Percentiles rank a stretch among this genome's conserved stretches.
These are phyloP conservation scores for Candida tetrigidarum DNA, from an alignment of 1,139 yeast species.

Conservation along the genomic window DNA sequence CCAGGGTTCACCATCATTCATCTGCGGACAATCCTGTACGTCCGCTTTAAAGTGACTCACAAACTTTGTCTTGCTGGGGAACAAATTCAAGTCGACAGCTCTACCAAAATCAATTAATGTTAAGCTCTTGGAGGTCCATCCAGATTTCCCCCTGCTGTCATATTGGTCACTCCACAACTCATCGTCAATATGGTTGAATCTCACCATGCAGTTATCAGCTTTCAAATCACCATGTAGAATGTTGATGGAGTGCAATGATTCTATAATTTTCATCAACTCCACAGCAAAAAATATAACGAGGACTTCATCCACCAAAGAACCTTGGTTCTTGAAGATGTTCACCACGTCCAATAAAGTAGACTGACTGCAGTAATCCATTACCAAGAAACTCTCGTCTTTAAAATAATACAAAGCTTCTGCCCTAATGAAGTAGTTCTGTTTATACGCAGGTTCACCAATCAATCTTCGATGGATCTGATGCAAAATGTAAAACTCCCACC, in stretches of 20 bases:
- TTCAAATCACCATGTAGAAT: slow-evolving; percentile 87
- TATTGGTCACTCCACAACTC: slow-evolving; percentile 29
- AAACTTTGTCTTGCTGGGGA: slow-evolving; percentile 57
- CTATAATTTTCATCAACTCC: slow-evolving; percentile 64
- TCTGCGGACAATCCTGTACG: slow-evolving; percentile 77
- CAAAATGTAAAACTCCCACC: slow-evolving; percentile 85
- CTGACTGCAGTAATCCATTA: slow-evolving; percentile 69
- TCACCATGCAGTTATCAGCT: slow-evolving; percentile 85
- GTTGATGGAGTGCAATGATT: slow-evolving; percentile 63
- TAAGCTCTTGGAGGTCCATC: slow-evolving; percentile 62
- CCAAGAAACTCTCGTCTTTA: slow-evolving; percentile 74
- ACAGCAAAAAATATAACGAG: slow-evolving; percentile 66
- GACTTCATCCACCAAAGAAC: slow-evolving; percentile 57
- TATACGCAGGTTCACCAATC: slow-evolving; percentile 5
- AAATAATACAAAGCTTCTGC: slow-evolving; percentile 60
- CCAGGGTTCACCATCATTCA: slow-evolving; percentile 70
- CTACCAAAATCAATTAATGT: slow-evolving; percentile 84
- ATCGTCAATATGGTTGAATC: slow-evolving; percentile 39
- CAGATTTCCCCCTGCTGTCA: slow-evolving; percentile 34
- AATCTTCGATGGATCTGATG: slow-evolving; percentile 53
- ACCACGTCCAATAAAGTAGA: slow-evolving; percentile 82
- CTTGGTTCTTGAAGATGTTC: slow-evolving; percentile 43
- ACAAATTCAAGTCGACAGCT: slow-evolving; percentile 70
- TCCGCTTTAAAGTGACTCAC: slow-evolving; percentile 66
- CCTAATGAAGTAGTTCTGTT: slow-evolving; percentile 30